Evolutionary conservation across 2,329 filamentous ascomycete genomes (phyloP), one percentile per base, ranked within the genome.

Genomic region (Colletotrichum brevisporum): DNA sequence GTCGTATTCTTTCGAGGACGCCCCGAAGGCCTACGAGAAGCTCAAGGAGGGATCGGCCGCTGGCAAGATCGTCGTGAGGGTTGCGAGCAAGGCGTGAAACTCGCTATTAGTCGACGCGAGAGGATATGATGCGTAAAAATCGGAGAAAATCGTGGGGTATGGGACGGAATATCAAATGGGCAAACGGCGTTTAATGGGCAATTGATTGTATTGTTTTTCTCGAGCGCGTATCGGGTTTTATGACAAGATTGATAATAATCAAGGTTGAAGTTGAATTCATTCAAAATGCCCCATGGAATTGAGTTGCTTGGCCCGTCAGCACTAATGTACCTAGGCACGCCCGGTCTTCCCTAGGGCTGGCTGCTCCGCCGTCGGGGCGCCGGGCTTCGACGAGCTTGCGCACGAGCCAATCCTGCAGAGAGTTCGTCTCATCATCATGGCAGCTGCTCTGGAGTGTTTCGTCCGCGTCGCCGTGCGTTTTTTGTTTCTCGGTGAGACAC

Each of bases 41-140:
- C 74, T 92, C 73, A 89, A 88, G 79, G 86, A 84, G 3, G 87
- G 87, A 0, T 83, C 87, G n/a, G 82, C 86, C 4, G 85, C 80
- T 59, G 90, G 90, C 0, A 92, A 92, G 81, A 80, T 92, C 72
- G 81, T 92, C 45, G 73, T 83, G 43, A 68, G 71, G n/a, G 71
- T 75, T n/a, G 53, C 64, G 15, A 52, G 53, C 26, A 71, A 74
- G 60, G 59, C 56, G 13, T 71, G 59, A 66, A 39, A 13, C 12
- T 26, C 16, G 41, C 15, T 0, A 9, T 27, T 6, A 5, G 21
- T 21, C 21, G 60, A 16, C 6, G 6, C 26, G 9, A 18, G 8
- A 8, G 16, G 16, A 36, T 8, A 31, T 21, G 16, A 41, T 3
- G 16, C 2, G 2, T 10, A 10, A 36, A 36, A 36, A 36, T 2